phyloP scores from a whole-genome alignment of 1,139 yeast genomes.

The Kurtzmaniella quercitrusa region DNA sequence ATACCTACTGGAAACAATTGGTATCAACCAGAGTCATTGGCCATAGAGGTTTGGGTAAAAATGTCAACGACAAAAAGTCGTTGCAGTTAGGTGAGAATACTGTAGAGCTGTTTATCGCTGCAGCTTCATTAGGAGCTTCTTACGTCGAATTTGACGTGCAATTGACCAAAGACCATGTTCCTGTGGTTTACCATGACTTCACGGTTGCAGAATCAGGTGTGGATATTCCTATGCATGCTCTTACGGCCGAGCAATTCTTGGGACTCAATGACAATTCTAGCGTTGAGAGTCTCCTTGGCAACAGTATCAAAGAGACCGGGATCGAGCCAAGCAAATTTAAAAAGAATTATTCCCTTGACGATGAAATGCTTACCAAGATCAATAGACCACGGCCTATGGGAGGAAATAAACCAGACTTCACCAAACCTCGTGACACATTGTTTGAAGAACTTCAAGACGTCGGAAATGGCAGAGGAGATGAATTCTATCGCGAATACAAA shows the following conservation, averaged over 20 bases:
- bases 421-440: conserved; percentile 4
- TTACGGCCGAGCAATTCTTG: conserved; percentile 87
- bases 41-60: conserved; percentile 94
- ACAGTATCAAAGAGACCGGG: conserved; percentile 8
- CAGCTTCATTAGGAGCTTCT: conserved; percentile 90
- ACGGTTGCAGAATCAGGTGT: conserved; percentile 94
- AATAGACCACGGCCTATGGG: conserved; percentile 41
- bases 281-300: conserved; percentile 12
- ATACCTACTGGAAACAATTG: conserved; percentile 89
- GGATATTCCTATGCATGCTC: conserved; percentile 92
- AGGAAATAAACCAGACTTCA: conserved; percentile 28
- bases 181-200: conserved; percentile 94
- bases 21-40: conserved; percentile 92
- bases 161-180: conserved; percentile 86
- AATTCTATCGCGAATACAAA: conserved; percentile 34
- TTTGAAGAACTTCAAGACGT: conserved; percentile 13
- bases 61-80: conserved; percentile 63
- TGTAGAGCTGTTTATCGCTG: conserved; percentile 91
- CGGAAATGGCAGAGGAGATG: conserved; percentile 13
- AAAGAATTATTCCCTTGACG: conserved; percentile 31
- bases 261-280: conserved; percentile 44
- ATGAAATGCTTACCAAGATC: conserved; percentile 30
- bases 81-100: conserved; percentile 95
- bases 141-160: conserved; percentile 97
- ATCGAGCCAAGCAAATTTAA: conserved; percentile 10